Base-by-base conservation (phyloP, 805 yeast genomes). In the Schwanniomyces polymorphus region DNA sequence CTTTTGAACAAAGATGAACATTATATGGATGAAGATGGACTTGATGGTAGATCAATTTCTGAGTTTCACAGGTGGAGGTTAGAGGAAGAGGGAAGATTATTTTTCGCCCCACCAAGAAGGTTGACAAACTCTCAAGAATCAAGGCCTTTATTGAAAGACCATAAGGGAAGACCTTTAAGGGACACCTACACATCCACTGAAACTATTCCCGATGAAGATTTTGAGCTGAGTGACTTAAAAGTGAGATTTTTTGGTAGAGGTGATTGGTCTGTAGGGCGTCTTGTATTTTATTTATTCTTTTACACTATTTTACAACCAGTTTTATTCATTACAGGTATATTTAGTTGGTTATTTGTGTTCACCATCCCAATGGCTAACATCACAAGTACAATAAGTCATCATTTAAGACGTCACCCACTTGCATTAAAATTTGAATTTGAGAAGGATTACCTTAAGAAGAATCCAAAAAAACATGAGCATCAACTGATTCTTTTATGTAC, bases 321-420 rank as follows among this genome's bases (percentile, higher is more conserved):
- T 2, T 71, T 84, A 27, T 61, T 73, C 12, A 2, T 78, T 0
- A 72, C 90, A 6, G 78, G 86, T 5, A 54, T 80, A 0, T 40
- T 83, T 4, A 80, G 92, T 55, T 94, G 97, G 97, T 65, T 92
- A 31, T 64, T 80, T 29, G 97, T 91, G 0, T 85, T 94, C 63
- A 83, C 97, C 5, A 90, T 92, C 41, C 99, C 99, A 35, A 90
- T 94, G 95, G 84, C 95, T 14, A 90, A 90, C 44, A 86, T 90
- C 14, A 71, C 87, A 25, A 67, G 75, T 55, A 82, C 85, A 17
- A 64, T 94, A 28, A 76, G 86, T 54, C 79, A 80, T 48, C 97
- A 94, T 64, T 72, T 91, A 48, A 82, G 96, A 58, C 80, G 91
- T 48, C 97, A 91, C 64, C 99, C 99, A 0, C 70, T 92, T 47